Evolutionary conservation across 495 filamentous ascomycete genomes (phyloP).

Genomic region (Corynascus novoguineensis): DNA sequence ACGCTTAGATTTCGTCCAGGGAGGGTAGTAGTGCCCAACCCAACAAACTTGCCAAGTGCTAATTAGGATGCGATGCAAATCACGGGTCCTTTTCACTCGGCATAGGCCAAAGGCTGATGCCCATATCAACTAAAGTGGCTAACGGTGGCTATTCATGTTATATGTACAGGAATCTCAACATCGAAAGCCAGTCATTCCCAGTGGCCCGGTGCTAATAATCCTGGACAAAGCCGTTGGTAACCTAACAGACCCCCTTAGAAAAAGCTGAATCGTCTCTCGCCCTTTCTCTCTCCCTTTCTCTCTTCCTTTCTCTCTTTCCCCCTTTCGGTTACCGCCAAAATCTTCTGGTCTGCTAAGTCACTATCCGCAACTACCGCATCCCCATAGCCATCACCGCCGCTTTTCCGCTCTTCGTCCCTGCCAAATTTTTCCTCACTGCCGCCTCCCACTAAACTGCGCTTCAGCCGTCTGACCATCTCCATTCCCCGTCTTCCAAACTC

Average conservation of each 20-base stretch:
- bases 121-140: no score
- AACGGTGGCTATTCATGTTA: no score
- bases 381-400: neutral
- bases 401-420: neutral
- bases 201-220: neutral
- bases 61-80: no score
- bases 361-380: neutral
- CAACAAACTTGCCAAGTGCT: no score
- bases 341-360: neutral
- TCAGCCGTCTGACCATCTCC: slow-evolving; percentile 12
- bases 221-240: neutral
- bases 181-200: neutral
- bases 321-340: neutral
- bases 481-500: neutral
- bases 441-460: slow-evolving; percentile 4
- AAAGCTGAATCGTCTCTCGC: neutral
- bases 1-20: no score
- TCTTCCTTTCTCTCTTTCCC: neutral
- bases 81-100: no score
- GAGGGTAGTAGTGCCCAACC: no score
- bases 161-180: neutral
- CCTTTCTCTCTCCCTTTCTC: neutral
- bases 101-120: no score
- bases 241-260: slow-evolving; percentile 4
- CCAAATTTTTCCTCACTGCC: neutral